phyloP scores from a whole-genome alignment of 208 protist genomes.

The Acanthamoeba polyphaga region DNA sequence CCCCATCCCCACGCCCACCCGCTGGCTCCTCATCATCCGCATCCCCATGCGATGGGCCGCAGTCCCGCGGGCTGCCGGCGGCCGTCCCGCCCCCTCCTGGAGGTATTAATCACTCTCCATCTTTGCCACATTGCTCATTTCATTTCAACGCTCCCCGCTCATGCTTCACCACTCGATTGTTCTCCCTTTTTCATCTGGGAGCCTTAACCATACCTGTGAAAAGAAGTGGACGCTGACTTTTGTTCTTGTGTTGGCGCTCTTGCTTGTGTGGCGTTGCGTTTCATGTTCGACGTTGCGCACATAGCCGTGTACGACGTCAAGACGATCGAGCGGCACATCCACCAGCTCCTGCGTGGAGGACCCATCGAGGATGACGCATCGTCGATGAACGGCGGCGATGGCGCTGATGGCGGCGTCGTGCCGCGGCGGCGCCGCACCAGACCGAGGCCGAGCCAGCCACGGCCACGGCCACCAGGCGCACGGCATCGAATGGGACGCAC shows the following conservation, averaged over 20 bases:
- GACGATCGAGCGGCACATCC: constrained; percentile 4
- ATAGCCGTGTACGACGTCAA: neutral
- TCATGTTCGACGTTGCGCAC: too few species aligned
- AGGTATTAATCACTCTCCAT: neutral
- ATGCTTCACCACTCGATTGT: neutral
- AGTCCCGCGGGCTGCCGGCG: neutral
- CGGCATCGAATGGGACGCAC: too few species aligned
- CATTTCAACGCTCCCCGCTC: neutral
- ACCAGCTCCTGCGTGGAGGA: constrained; percentile 1
- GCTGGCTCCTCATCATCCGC: neutral
- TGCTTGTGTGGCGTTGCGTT: too few species aligned
- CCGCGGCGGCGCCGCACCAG: too few species aligned
- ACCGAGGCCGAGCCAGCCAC: too few species aligned
- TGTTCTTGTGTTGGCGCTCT: too few species aligned
- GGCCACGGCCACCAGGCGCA: too few species aligned
- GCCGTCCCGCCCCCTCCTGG: neutral
- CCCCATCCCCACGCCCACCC: neutral
- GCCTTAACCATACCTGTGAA: too few species aligned
- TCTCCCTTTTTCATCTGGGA: neutral
- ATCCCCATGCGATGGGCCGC: neutral
- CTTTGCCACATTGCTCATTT: neutral
- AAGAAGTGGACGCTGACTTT: too few species aligned
- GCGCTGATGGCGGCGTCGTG: too few species aligned
- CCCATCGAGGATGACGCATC: neutral
- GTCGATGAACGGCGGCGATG: neutral